Conservation (phyloP, 177 flowering plant genomes). For the Tripterygium wilfordii region DNA sequence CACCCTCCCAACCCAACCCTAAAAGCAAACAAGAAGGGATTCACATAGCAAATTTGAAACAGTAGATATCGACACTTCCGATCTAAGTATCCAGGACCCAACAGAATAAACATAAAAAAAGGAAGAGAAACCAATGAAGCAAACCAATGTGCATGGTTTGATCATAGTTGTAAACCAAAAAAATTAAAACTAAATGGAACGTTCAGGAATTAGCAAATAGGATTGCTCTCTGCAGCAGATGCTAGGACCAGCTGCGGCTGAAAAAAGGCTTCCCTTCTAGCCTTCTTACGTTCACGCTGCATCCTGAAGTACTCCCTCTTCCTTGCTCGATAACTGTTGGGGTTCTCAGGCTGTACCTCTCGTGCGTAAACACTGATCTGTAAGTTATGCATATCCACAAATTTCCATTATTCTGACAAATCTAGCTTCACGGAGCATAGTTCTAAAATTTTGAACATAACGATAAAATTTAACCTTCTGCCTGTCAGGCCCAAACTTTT, state of each 20-base stretch:
- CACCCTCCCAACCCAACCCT: too few species aligned
- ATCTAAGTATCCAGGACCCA: too few species aligned
- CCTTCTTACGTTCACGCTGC: constrained; percentile 75
- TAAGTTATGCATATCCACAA: constrained; percentile 3
- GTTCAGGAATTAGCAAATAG: constrained; percentile 43
- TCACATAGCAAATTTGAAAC: too few species aligned
- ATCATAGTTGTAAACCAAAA: too few species aligned
- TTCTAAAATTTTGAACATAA: neutral
- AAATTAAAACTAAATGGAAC: too few species aligned
- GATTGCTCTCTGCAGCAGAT: constrained; percentile 37
- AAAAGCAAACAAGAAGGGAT: too few species aligned
- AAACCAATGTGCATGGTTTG: too few species aligned
- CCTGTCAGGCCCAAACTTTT: constrained; percentile 88
- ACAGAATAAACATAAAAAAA: too few species aligned
- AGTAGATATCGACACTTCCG: too few species aligned
- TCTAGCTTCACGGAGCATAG: neutral
- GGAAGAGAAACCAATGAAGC: too few species aligned
- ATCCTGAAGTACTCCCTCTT: constrained; percentile 75
- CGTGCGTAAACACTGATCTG: constrained; percentile 90
- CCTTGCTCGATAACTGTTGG: constrained; percentile 76
- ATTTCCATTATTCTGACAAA: neutral
- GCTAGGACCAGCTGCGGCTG: constrained; percentile 63
- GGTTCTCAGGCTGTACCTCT: constrained; percentile 68
- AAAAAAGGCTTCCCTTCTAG: constrained; percentile 50
- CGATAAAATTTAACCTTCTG: constrained; percentile 69